A percentile compares a stretch with the other conserved stretches of the same genome.
Evolutionary conservation across 2,329 filamentous ascomycete genomes (phyloP).

Genomic region (Dactylellina haptotyla): DNA sequence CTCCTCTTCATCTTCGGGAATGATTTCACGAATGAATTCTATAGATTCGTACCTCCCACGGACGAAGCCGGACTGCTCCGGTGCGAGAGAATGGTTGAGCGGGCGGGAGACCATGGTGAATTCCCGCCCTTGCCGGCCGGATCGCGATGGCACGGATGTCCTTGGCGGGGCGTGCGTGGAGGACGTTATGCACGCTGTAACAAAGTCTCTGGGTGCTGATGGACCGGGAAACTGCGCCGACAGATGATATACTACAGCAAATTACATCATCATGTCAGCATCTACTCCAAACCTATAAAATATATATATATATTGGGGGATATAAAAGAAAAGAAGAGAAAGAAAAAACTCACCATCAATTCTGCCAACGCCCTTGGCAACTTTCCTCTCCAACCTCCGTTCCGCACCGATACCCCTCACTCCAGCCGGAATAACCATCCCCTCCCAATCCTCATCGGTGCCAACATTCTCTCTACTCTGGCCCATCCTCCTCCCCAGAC

Average conservation of each 20-base stretch:
- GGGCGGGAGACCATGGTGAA: conserved; percentile 91
- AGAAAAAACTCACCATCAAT: conserved; percentile 70
- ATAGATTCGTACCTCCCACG: conserved; percentile 90
- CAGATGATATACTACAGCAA: conserved; percentile 76
- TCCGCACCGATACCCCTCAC: conserved; percentile 87
- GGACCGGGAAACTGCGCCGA: conserved; percentile 91
- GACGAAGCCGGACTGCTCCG: conserved; percentile 76
- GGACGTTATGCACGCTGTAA: conserved; percentile 66
- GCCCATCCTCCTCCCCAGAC: conserved; percentile 23
- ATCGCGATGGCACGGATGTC: conserved; percentile 58
- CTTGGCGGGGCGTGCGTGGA: conserved; percentile 52
- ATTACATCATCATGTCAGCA: background rate
- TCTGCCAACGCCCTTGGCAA: conserved; percentile 70
- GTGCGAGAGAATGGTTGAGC: conserved; percentile 77
- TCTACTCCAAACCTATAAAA: background rate
- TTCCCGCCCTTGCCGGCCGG: conserved; percentile 60
- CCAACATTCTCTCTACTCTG: conserved; percentile 11
- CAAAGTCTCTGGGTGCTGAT: conserved; percentile 86
- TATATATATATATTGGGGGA: background rate
- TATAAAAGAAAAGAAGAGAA: background rate
- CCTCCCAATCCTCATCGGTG: conserved; percentile 21
- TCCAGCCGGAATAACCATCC: conserved; percentile 42
- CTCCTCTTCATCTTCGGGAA: conserved; percentile 60
- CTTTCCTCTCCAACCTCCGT: conserved; percentile 73
- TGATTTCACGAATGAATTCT: conserved; percentile 87